Conservation (phyloP, 306 rosid species). For the Carpinus viminea region DNA sequence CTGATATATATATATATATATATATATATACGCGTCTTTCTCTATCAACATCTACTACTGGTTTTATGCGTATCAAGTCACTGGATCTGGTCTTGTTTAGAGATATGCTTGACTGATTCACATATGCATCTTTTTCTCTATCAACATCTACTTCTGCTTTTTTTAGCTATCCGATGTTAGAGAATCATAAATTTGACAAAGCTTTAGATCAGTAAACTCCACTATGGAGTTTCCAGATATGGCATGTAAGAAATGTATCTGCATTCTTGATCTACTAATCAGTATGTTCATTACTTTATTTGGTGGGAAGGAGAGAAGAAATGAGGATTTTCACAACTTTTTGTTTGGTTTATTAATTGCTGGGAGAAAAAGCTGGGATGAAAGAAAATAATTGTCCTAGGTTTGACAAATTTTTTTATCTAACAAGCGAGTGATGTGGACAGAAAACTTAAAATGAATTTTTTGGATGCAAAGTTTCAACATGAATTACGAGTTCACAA, state of each 20-base stretch:
- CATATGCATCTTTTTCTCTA: conserved; percentile 23
- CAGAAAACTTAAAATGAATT: not conserved
- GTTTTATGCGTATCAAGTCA: conserved; percentile 67
- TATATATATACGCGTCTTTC: conserved; percentile 24
- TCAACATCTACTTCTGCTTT: conserved; percentile 23
- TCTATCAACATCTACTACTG: conserved; percentile 22
- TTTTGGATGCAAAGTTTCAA: not conserved
- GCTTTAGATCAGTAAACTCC: not conserved
- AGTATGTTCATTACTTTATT: not conserved
- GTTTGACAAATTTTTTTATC: too few relatives aligned
- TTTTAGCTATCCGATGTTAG: conserved; percentile 7
- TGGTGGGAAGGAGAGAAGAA: not conserved
- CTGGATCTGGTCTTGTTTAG: conserved; percentile 88
- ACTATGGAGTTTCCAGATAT: conserved; percentile 2
- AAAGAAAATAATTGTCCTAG: too few relatives aligned
- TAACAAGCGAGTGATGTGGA: not conserved
- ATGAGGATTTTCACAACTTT: not conserved
- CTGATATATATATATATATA: not conserved
- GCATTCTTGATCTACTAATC: not conserved
- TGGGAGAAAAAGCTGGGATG: not conserved
- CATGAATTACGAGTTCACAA: not conserved
- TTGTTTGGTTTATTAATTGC: not conserved
- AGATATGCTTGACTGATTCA: conserved; percentile 47
- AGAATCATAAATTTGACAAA: conserved; percentile 17
- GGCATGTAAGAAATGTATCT: not conserved